Percentiles rank a stretch among this genome's conserved stretches.
Evolutionary conservation across 805 yeast species (phyloP).

Genomic region (Wickerhamiella sorbophila): DNA sequence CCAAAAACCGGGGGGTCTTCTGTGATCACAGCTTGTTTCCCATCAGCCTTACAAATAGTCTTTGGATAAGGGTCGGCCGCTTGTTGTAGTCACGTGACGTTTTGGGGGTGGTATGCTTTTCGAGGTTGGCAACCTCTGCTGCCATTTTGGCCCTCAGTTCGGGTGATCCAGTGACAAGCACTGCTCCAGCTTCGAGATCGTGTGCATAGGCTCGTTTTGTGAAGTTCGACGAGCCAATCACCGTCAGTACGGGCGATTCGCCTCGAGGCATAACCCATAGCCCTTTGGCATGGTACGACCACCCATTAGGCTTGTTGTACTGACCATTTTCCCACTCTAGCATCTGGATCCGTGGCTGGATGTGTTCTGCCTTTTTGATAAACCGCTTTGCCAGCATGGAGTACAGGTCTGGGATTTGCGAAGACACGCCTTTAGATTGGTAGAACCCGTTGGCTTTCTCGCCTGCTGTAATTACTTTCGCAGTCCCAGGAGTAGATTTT

Average conservation of each 20-base stretch:
- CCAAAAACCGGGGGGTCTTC: too few relatives aligned
- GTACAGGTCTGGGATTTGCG: constrained; percentile 76
- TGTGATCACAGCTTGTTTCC: constrained; percentile 21
- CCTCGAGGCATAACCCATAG: constrained; percentile 46
- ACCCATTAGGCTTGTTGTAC: constrained; percentile 68
- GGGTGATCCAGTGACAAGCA: constrained; percentile 56
- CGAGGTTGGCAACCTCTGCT: constrained; percentile 48
- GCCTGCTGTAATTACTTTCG: constrained; percentile 76
- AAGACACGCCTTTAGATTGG: constrained; percentile 66
- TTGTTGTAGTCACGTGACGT: constrained; percentile 50
- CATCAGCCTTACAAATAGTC: constrained; percentile 18
- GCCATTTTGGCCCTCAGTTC: constrained; percentile 43
- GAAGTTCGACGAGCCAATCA: constrained; percentile 87
- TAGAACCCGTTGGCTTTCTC: constrained; percentile 92
- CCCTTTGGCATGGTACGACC: constrained; percentile 98
- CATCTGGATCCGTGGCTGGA: constrained; percentile 36
- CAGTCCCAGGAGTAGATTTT: constrained; percentile 33
- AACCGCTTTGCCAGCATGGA: constrained; percentile 59
- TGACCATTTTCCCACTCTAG: constrained; percentile 81
- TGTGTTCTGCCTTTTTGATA: constrained; percentile 37
- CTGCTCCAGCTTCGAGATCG: constrained; percentile 80
- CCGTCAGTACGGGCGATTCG: constrained; percentile 49
- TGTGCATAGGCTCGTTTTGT: constrained; percentile 77
- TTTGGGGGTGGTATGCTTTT: constrained; percentile 38
- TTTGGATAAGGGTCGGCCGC: constrained; percentile 43